Conservation (phyloP, 495 filamentous ascomycete genomes). For the Penicillium manginii region DNA sequence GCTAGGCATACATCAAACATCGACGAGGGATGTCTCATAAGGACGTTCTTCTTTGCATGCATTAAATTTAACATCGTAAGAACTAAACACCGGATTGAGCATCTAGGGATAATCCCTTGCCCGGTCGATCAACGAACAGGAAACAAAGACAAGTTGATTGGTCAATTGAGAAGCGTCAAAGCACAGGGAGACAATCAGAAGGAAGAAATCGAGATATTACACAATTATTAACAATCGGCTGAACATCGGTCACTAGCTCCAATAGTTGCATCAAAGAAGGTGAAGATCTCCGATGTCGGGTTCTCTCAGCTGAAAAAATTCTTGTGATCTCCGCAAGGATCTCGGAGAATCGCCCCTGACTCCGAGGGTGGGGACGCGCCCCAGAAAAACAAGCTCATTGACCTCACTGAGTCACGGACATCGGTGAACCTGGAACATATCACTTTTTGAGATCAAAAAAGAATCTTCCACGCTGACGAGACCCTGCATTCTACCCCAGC, state of each 20-base stretch:
- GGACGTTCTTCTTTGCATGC: no score
- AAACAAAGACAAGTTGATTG: no score
- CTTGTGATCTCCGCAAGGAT: not conserved
- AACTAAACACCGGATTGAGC: no score
- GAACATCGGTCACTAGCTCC: not conserved
- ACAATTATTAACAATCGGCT: not conserved
- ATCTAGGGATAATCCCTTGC: no score
- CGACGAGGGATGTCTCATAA: no score
- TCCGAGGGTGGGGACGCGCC: not conserved
- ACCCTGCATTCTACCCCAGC: no score
- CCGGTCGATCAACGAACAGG: no score
- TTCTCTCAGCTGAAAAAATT: not conserved
- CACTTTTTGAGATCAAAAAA: no score
- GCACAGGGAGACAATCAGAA: no score
- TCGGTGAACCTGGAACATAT: not conserved
- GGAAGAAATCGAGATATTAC: not conserved
- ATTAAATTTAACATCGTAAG: no score
- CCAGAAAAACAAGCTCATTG: not conserved
- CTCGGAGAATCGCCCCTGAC: constrained; percentile 2
- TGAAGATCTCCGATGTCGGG: constrained; percentile 3
- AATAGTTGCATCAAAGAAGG: not conserved
- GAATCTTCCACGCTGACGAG: not conserved
- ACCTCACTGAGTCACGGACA: not conserved
- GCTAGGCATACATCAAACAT: no score
- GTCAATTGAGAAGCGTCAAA: no score